These are phyloP conservation scores for Mycena rosella DNA, from an alignment of 768 basidiomycete species.

Conservation along the genomic window DNA sequence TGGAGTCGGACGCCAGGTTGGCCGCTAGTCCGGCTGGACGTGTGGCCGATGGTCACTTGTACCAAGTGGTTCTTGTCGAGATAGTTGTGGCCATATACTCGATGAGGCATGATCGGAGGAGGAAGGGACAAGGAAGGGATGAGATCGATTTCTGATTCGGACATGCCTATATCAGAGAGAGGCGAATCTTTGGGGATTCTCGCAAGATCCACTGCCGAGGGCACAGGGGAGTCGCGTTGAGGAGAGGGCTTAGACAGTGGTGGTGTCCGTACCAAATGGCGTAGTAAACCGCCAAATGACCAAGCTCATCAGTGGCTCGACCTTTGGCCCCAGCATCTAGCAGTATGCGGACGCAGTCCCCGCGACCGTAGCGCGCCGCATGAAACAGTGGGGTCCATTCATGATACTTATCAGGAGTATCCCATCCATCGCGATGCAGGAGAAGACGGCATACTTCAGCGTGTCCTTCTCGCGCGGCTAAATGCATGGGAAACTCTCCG, in stretches of 20 bases:
- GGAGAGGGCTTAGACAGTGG: constrained; percentile 71
- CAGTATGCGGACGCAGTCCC: constrained; percentile 80
- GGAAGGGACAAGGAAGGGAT: constrained; percentile 97
- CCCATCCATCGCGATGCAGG: constrained; percentile 81
- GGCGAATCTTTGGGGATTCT: constrained; percentile 54
- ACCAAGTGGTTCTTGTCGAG: constrained; percentile 89
- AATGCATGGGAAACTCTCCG: constrained; percentile 97
- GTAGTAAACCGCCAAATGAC: constrained; percentile 89
- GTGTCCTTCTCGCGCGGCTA: constrained; percentile 95
- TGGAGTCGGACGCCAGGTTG: constrained; percentile 73
- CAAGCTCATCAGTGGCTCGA: constrained; percentile 85
- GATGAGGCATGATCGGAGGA: constrained; percentile 98
- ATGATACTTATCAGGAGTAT: constrained; percentile 94
- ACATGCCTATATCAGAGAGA: constrained; percentile 48
- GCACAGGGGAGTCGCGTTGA: constrained; percentile 56
- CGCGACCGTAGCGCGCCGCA: constrained; percentile 89
- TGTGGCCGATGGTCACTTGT: constrained; percentile 86
- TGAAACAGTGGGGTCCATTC: constrained; percentile 99
- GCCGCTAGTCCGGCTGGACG: constrained; percentile 53
- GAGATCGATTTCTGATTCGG: constrained; percentile 84
- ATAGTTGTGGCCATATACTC: constrained; percentile 97
- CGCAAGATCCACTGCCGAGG: constrained; percentile 40
- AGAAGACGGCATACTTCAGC: constrained; percentile 85
- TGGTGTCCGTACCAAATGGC: constrained; percentile 97
- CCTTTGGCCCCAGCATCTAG: constrained; percentile 84